These are phyloP conservation scores for Serendipita sp. DNA, from an alignment of 768 basidiomycete genomes.

Conservation along the genomic window DNA sequence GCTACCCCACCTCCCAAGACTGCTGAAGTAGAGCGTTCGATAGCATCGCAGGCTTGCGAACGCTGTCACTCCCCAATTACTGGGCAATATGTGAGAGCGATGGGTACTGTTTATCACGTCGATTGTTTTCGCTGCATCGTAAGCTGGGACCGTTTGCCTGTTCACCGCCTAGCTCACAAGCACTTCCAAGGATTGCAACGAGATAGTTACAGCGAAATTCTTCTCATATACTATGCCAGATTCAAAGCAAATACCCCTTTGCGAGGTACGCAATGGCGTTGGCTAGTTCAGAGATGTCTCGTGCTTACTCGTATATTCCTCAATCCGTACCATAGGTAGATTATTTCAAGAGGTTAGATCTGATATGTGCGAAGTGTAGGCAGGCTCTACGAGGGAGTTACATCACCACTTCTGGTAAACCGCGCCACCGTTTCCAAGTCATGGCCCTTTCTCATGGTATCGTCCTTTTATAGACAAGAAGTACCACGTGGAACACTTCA, in stretches of 20 bases:
- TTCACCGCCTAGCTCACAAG: not conserved
- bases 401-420: slow-evolving; percentile 95
- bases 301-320: no score
- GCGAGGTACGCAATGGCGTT: slow-evolving; percentile 36
- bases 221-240: slow-evolving; percentile 92
- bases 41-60: not conserved
- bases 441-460: not conserved
- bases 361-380: slow-evolving; percentile 93
- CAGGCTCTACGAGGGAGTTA: slow-evolving; percentile 92
- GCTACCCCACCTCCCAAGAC: not conserved
- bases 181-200: slow-evolving; percentile 68
- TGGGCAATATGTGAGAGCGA: slow-evolving; percentile 89
- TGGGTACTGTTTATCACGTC: slow-evolving; percentile 84
- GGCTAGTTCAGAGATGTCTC: no score
- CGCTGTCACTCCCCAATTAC: slow-evolving; percentile 31
- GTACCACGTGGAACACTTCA: slow-evolving; percentile 71
- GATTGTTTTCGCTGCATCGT: slow-evolving; percentile 98
- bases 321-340: slow-evolving; percentile 30
- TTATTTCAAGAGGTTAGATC: slow-evolving; percentile 88
- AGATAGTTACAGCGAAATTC: slow-evolving; percentile 95
- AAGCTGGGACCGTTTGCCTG: slow-evolving; percentile 18
- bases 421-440: not conserved
- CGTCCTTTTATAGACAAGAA: not conserved
- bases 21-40: not conserved
- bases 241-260: slow-evolving; percentile 81